Evolutionary conservation across 257 asterid genomes (phyloP).

Genomic region (Penstemon davidsonii): DNA sequence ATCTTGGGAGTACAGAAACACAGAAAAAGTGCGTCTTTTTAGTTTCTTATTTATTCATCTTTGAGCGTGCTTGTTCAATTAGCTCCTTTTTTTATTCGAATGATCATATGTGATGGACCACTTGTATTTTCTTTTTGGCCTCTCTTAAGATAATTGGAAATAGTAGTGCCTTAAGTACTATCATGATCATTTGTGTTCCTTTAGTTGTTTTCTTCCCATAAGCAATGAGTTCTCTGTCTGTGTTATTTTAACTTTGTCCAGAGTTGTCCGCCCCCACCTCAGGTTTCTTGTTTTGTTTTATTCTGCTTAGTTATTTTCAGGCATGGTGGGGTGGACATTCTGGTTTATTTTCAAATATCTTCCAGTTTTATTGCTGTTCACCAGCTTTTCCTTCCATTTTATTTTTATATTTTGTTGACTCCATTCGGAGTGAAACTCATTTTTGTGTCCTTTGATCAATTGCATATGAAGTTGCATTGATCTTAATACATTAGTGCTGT

Average conservation of each 20-base stretch:
- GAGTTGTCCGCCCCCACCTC: not conserved
- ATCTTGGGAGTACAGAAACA: constrained; percentile 69
- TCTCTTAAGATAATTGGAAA: not conserved
- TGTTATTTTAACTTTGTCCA: not conserved
- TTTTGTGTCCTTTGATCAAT: not conserved
- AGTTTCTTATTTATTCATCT: constrained; percentile 19
- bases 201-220: not conserved
- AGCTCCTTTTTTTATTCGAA: constrained; percentile 9
- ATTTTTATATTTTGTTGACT: not conserved
- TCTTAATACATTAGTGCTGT: no score
- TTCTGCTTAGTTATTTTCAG: not conserved
- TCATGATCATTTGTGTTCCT: not conserved
- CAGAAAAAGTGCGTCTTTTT: constrained; percentile 63
- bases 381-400: constrained; percentile 12
- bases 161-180: not conserved
- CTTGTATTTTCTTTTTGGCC: constrained; percentile 5
- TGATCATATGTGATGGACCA: constrained; percentile 15
- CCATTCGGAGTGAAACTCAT: not conserved
- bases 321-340: constrained; percentile 4
- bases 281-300: not conserved
- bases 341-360: not conserved
- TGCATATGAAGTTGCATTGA: constrained; percentile 10
- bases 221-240: not conserved
- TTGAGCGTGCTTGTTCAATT: constrained; percentile 8
- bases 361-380: constrained; percentile 13